Evolutionary conservation across 2,329 filamentous ascomycete species (phyloP).

Genomic region (Hypocrella siamensis): DNA sequence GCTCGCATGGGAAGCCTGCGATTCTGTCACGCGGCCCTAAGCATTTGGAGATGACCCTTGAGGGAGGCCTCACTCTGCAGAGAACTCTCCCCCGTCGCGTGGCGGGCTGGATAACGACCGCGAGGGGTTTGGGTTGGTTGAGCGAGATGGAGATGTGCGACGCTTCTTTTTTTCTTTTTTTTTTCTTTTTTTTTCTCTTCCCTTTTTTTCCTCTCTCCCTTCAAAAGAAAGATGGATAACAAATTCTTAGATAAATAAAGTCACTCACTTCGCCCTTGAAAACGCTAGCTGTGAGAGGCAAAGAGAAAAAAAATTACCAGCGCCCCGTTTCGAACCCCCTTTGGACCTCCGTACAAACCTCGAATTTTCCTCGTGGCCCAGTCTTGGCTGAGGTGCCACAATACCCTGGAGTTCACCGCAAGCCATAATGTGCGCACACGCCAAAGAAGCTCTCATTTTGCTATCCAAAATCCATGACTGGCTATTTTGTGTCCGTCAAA

Average conservation of each 20-base stretch:
- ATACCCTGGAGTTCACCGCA: too few relatives aligned
- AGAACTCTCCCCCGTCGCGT: constrained; percentile 54
- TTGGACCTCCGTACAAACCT: too few relatives aligned
- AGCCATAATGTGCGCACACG: too few relatives aligned
- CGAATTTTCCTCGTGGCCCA: too few relatives aligned
- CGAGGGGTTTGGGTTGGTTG: constrained; percentile 41
- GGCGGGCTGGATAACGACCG: constrained; percentile 54
- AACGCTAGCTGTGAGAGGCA: too few relatives aligned
- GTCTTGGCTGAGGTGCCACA: too few relatives aligned
- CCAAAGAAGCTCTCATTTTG: neutral
- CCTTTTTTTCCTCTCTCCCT: neutral
- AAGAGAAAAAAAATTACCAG: too few relatives aligned
- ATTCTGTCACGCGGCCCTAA: constrained; percentile 44
- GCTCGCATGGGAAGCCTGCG: constrained; percentile 54
- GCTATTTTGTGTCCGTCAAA: constrained; percentile 11
- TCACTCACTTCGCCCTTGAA: too few relatives aligned
- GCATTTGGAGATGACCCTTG: constrained; percentile 54
- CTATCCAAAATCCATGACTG: constrained; percentile 6
- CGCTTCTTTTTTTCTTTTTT: constrained; percentile 25
- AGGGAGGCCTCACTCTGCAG: constrained; percentile 62
- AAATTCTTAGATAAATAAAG: too few relatives aligned
- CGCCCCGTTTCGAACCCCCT: too few relatives aligned
- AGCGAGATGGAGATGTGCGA: constrained; percentile 39
- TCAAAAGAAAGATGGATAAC: neutral
- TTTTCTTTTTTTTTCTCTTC: constrained; percentile 5